Evolutionary conservation across 371 early-diverging fungal genomes (phyloP).

Genomic region (Syncephalastrum sp.): DNA sequence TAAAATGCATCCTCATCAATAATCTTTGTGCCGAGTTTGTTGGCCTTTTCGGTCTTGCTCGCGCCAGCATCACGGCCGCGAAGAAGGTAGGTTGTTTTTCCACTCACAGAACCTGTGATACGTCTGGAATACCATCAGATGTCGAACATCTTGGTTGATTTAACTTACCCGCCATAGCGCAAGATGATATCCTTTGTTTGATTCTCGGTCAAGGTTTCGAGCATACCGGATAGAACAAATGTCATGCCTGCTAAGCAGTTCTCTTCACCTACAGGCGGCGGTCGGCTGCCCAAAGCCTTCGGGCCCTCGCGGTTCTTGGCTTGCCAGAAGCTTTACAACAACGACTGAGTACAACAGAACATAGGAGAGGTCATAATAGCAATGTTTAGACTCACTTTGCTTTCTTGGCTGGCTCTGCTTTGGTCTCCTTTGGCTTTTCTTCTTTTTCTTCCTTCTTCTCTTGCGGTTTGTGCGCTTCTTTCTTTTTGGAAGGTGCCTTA

Average conservation of each 20-base stretch:
- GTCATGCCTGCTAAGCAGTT: constrained; percentile 80
- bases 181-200: constrained; percentile 82
- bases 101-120: constrained; percentile 81
- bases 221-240: constrained; percentile 95
- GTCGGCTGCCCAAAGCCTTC: constrained; percentile 70
- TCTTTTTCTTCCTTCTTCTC: not conserved
- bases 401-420: constrained; percentile 8
- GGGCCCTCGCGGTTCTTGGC: constrained; percentile 58
- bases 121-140: constrained; percentile 48
- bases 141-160: constrained; percentile 2
- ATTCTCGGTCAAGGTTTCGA: constrained; percentile 73
- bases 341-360: too few species aligned
- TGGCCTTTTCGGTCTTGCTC: constrained; percentile 87
- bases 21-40: constrained; percentile 66
- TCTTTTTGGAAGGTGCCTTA: not conserved
- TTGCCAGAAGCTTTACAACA: constrained; percentile 11
- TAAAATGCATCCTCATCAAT: constrained; percentile 92
- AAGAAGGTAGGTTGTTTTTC: constrained; percentile 90
- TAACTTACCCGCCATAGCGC: constrained; percentile 81
- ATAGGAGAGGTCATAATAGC: not conserved
- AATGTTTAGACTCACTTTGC: constrained; percentile 1
- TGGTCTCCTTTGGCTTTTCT: constrained; percentile 2
- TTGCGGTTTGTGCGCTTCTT: not conserved
- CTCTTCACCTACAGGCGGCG: constrained; percentile 74
- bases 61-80: constrained; percentile 94